phyloP scores from a whole-genome alignment of 2,329 filamentous ascomycete species.

The Diaporthe caulivora region DNA sequence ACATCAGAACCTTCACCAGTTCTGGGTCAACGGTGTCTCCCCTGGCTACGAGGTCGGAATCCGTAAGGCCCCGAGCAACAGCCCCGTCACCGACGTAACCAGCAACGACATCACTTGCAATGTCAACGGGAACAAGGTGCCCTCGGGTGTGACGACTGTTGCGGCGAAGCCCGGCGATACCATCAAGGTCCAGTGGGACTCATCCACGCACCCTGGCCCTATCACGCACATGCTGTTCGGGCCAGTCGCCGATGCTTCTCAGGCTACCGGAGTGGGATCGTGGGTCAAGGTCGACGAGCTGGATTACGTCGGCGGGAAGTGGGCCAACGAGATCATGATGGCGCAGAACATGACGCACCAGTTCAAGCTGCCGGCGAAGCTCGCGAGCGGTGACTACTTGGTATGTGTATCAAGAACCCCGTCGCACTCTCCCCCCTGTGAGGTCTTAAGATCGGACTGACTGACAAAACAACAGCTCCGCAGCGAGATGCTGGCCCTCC shows the following conservation, averaged over 20 bases:
- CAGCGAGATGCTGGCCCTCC: constrained; percentile 55
- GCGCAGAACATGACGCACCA: constrained; percentile 36
- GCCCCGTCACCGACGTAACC: constrained; percentile 66
- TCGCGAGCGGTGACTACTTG: constrained; percentile 54
- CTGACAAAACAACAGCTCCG: constrained; percentile 45
- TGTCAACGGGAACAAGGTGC: constrained; percentile 53
- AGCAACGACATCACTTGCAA: constrained; percentile 68
- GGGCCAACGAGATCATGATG: constrained; percentile 24
- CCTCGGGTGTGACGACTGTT: constrained; percentile 13
- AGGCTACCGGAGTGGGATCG: not conserved
- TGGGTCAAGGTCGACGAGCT: constrained; percentile 21
- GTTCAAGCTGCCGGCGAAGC: constrained; percentile 46
- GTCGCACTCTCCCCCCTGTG: not conserved
- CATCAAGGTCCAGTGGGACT: constrained; percentile 26
- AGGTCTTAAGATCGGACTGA: too few species aligned
- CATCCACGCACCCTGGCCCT: constrained; percentile 10
- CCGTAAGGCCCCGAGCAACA: constrained; percentile 57
- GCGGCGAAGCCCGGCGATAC: constrained; percentile 9
- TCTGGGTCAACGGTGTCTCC: constrained; percentile 23
- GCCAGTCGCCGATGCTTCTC: constrained; percentile 5
- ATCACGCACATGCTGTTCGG: constrained; percentile 26
- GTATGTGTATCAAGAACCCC: constrained; percentile 41
- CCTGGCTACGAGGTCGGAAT: constrained; percentile 20
- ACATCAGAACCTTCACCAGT: constrained; percentile 18
- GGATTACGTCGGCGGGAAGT: constrained; percentile 7